phyloP scores from a whole-genome alignment of 1,284 basidiomycete species.

The Leccinum idahoense region DNA sequence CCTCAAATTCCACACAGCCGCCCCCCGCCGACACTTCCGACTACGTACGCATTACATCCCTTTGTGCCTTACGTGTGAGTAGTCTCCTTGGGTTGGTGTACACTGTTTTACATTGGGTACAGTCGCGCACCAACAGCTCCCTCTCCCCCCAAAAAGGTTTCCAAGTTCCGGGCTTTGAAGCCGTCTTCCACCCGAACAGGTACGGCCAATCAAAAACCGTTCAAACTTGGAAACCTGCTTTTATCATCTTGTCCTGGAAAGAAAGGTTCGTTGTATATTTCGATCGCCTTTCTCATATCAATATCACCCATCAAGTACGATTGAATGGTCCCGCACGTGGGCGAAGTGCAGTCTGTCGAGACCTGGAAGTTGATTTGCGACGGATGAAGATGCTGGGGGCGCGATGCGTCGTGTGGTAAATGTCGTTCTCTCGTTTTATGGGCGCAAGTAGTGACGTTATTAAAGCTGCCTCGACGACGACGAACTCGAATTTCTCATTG shows the following conservation, averaged over 20 bases:
- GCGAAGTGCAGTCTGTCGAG: conserved; percentile 79
- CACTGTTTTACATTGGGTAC: not conserved
- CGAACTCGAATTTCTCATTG: conserved; percentile 76
- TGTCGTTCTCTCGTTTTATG: not conserved
- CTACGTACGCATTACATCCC: conserved; percentile 17
- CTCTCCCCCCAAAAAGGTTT: conserved; percentile 15
- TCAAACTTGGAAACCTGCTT: conserved; percentile 78
- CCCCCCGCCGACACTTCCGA: conserved; percentile 11
- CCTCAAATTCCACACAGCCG: conserved; percentile 4
- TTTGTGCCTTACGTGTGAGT: conserved; percentile 18
- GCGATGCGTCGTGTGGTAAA: conserved; percentile 77
- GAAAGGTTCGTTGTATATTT: conserved; percentile 51
- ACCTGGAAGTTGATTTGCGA: conserved; percentile 71
- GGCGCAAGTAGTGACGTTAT: not conserved
- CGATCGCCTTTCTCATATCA: not conserved
- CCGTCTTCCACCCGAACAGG: conserved; percentile 4
- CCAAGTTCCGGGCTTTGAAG: conserved; percentile 12
- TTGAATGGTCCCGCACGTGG: conserved; percentile 79
- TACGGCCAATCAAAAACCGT: conserved; percentile 10
- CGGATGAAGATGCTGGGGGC: conserved; percentile 78
- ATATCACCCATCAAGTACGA: conserved; percentile 50
- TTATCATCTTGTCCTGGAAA: conserved; percentile 95
- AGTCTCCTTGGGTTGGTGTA: not conserved
- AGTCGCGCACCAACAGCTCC: conserved; percentile 20
- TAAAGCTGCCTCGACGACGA: conserved; percentile 78